phyloP scores from a whole-genome alignment of 305 asterid genomes.

The Fraxinus greggii region DNA sequence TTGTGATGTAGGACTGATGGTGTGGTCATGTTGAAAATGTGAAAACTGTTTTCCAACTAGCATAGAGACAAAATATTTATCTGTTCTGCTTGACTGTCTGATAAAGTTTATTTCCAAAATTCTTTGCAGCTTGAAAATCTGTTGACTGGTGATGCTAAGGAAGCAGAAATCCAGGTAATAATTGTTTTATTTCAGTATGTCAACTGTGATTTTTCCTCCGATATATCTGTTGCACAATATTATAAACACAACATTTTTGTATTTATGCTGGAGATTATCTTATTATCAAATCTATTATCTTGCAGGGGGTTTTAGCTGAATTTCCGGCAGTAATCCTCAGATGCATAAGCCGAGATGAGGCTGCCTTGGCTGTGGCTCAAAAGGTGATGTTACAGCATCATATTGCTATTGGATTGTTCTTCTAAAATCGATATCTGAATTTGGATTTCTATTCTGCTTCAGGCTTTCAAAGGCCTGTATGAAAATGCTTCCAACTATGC shows the following conservation, averaged over 20 bases:
- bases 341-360: constrained; percentile 95
- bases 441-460: constrained; percentile 21
- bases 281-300: constrained; percentile 8
- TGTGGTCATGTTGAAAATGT: background rate
- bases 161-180: constrained; percentile 83
- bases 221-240: background rate
- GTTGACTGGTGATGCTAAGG: constrained; percentile 59
- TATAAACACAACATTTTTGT: constrained; percentile 2
- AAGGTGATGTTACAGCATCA: constrained; percentile 47
- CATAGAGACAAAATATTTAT: background rate
- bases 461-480: constrained; percentile 93
- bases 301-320: constrained; percentile 82
- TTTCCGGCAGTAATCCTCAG: constrained; percentile 85
- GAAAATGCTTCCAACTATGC: constrained; percentile 75
- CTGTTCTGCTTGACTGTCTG: constrained; percentile 17
- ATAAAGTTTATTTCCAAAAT: constrained; percentile 19
- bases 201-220: background rate
- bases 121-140: constrained; percentile 75
- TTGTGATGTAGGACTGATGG: background rate
- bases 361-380: constrained; percentile 97
- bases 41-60: constrained; percentile 6
- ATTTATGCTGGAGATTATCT: background rate
- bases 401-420: constrained; percentile 6
- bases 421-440: constrained; percentile 12
- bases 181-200: background rate